These are phyloP conservation scores for Coemansia sp. DNA, from an alignment of 192 early-diverging fungal genomes.

Conservation along the genomic window DNA sequence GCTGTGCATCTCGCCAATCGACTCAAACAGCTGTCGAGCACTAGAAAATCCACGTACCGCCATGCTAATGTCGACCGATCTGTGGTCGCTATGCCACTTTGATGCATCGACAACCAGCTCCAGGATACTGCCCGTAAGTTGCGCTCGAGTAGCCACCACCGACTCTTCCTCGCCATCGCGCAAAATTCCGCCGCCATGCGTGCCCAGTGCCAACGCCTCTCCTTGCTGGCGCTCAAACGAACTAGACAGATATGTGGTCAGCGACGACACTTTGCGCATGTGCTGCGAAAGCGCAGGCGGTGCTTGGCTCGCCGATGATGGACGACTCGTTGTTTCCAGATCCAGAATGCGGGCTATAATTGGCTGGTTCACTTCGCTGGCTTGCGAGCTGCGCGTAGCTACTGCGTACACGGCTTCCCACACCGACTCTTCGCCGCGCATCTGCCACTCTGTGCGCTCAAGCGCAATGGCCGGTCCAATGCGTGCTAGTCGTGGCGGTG, in stretches of 20 bases:
- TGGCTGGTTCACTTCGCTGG: constrained; percentile 6
- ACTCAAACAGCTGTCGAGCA: constrained; percentile 13
- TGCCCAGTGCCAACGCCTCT: constrained; percentile 31
- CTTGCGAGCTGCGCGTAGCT: not conserved
- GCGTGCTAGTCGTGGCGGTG: constrained; percentile 44
- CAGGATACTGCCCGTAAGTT: constrained; percentile 26
- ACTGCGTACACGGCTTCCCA: constrained; percentile 11
- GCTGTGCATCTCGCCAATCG: constrained; percentile 19
- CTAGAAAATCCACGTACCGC: constrained; percentile 12
- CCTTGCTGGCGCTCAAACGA: constrained; percentile 41
- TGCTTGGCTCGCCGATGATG: not conserved
- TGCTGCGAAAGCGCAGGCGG: constrained; percentile 10
- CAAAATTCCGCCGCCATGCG: constrained; percentile 46
- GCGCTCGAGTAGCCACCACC: constrained; percentile 33
- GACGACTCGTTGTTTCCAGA: constrained; percentile 7
- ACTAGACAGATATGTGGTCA: constrained; percentile 39
- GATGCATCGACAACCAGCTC: constrained; percentile 51
- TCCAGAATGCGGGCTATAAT: constrained; percentile 14
- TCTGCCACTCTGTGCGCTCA: constrained; percentile 39
- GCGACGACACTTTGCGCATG: constrained; percentile 31
- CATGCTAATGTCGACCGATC: constrained; percentile 17
- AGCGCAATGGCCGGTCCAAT: constrained; percentile 33
- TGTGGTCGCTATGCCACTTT: constrained; percentile 22
- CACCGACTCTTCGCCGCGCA: not conserved
- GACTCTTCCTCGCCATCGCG: constrained; percentile 47